Evolutionary conservation across 2,329 filamentous ascomycete species (phyloP).

Genomic region (Penicillium sp.): DNA sequence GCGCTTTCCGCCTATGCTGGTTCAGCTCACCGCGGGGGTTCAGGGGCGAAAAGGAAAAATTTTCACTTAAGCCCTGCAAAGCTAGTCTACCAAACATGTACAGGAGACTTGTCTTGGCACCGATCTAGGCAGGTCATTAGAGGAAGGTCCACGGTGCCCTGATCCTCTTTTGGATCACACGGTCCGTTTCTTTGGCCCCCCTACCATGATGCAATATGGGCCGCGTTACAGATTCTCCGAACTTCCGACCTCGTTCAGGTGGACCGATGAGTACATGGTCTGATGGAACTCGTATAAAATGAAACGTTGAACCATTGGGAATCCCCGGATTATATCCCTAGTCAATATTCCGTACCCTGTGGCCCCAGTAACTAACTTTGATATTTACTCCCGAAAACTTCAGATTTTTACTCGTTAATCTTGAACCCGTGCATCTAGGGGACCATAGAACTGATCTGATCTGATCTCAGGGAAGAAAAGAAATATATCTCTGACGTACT

Average conservation of each 20-base stretch:
- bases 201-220: slow-evolving; percentile 5
- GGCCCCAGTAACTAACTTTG: not conserved
- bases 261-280: not conserved
- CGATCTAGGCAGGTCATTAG: not conserved
- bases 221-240: not conserved
- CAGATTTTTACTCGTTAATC: not conserved
- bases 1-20: slow-evolving; percentile 13
- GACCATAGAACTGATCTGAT: not conserved
- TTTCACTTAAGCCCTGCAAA: not conserved
- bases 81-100: not conserved
- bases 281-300: not conserved
- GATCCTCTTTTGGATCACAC: not conserved
- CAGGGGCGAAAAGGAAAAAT: slow-evolving; percentile 7
- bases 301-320: not conserved
- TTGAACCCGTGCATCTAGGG: not conserved
- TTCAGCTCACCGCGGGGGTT: slow-evolving; percentile 20
- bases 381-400: not conserved
- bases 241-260: not conserved
- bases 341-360: not conserved
- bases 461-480: not conserved
- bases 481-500: not conserved
- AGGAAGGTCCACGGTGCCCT: not conserved
- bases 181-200: not conserved
- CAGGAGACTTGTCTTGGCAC: not conserved
- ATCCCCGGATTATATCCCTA: not conserved